A percentile compares a stretch with the other conserved stretches of the same genome.
These are phyloP conservation scores for Lodderomyces oxycetoniae DNA, from an alignment of 1,139 yeast genomes.

Conservation along the genomic window DNA sequence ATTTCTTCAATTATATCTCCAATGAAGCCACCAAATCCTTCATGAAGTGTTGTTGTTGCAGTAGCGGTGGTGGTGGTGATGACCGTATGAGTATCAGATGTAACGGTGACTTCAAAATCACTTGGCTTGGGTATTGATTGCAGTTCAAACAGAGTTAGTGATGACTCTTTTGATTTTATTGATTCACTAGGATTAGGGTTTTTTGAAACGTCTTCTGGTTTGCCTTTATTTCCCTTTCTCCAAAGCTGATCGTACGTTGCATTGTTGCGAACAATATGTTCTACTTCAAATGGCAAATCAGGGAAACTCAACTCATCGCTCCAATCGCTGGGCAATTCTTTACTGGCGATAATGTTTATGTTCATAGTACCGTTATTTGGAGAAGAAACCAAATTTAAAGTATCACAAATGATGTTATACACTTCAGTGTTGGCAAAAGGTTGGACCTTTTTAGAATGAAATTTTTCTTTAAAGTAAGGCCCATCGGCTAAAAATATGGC, in stretches of 20 bases:
- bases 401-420: conserved; percentile 69
- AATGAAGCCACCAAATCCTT: conserved; percentile 19
- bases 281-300: conserved; percentile 46
- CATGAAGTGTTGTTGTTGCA: conserved; percentile 11
- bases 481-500: conserved; percentile 78
- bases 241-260: conserved; percentile 53
- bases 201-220: not conserved
- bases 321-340: conserved; percentile 49
- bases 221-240: conserved; percentile 18
- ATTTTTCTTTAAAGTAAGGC: conserved; percentile 54
- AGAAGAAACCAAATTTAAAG: conserved; percentile 53
- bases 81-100: not conserved
- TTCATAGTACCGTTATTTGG: conserved; percentile 54
- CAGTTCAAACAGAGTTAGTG: conserved; percentile 18
- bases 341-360: conserved; percentile 19
- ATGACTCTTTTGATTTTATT: conserved; percentile 24
- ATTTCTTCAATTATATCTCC: conserved; percentile 29
- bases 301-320: conserved; percentile 53
- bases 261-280: conserved; percentile 36
- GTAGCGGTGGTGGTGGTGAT: conserved; percentile 2
- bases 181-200: conserved; percentile 26
- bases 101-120: conserved; percentile 18
- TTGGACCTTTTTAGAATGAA: conserved; percentile 32
- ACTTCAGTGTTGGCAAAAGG: conserved; percentile 75
- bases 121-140: conserved; percentile 34